Conservation (phyloP, 768 basidiomycete genomes). For the Epithele typhae region DNA sequence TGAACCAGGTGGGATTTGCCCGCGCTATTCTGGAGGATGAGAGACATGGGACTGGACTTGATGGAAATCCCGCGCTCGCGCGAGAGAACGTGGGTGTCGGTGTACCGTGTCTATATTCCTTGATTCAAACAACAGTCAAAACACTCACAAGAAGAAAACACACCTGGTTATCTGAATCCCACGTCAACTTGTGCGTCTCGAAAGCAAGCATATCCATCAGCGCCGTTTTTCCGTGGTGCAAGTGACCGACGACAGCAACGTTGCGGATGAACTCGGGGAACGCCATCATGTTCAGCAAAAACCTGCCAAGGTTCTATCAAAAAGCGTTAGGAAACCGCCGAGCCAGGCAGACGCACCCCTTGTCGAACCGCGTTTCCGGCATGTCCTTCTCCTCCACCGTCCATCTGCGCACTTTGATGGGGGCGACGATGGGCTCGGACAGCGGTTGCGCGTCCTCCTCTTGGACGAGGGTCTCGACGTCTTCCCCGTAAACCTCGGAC, state of each 20-base stretch:
- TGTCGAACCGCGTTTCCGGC: constrained; percentile 97
- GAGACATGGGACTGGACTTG: constrained; percentile 95
- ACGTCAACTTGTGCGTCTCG: constrained; percentile 92
- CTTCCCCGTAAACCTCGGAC: constrained; percentile 85
- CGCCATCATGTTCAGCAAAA: constrained; percentile 84
- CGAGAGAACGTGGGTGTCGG: constrained; percentile 90
- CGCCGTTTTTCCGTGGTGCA: constrained; percentile 98
- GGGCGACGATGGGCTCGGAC: constrained; percentile 91
- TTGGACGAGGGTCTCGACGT: constrained; percentile 94
- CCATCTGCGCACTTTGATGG: constrained; percentile 94
- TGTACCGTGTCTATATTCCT: constrained; percentile 74
- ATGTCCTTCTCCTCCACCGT: constrained; percentile 92
- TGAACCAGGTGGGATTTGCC: constrained; percentile 95
- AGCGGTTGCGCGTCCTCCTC: constrained; percentile 98
- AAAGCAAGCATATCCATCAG: constrained; percentile 96
- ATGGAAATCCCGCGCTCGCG: constrained; percentile 89
- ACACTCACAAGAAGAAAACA: constrained; percentile 19
- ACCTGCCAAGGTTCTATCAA: constrained; percentile 42
- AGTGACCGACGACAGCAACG: constrained; percentile 91
- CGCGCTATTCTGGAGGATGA: constrained; percentile 75
- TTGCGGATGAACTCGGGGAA: constrained; percentile 96
- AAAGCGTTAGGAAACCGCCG: background rate
- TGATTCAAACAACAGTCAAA: constrained; percentile 8
- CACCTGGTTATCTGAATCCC: constrained; percentile 90
- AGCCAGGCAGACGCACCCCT: constrained; percentile 63